Evolutionary conservation across 805 yeast genomes (phyloP).

Genomic region (Metschnikowia drakensbergensis): DNA sequence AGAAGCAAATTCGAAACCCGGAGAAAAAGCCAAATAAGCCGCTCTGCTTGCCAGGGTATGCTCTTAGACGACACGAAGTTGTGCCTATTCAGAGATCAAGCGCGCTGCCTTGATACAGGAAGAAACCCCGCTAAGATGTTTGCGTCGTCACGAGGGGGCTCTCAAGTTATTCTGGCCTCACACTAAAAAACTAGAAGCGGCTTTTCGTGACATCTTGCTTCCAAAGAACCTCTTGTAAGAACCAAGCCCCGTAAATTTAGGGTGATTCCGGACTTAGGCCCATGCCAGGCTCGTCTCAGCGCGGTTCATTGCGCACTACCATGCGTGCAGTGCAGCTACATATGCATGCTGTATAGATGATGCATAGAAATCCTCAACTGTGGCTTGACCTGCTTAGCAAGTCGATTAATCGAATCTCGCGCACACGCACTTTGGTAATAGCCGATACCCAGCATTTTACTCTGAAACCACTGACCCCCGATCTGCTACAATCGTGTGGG

Average conservation of each 20-base stretch:
- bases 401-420: slow-evolving; percentile 1
- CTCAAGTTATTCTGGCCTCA: too few relatives aligned
- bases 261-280: background rate
- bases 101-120: background rate
- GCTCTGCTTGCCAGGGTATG: background rate
- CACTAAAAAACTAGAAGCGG: background rate
- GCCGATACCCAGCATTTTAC: background rate
- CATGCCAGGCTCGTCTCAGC: background rate
- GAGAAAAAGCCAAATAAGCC: background rate
- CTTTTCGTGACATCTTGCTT: background rate
- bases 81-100: background rate
- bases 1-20: background rate
- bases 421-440: background rate
- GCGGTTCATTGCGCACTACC: background rate
- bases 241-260: background rate
- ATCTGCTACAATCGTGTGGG: too few relatives aligned
- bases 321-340: background rate
- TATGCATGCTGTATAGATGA: background rate
- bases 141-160: too few relatives aligned
- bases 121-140: background rate
- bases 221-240: background rate
- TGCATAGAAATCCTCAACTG: slow-evolving; percentile 1
- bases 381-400: background rate
- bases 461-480: background rate
- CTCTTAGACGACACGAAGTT: background rate